phyloP scores from a whole-genome alignment of 306 rosid genomes.

The Geum urbanum region DNA sequence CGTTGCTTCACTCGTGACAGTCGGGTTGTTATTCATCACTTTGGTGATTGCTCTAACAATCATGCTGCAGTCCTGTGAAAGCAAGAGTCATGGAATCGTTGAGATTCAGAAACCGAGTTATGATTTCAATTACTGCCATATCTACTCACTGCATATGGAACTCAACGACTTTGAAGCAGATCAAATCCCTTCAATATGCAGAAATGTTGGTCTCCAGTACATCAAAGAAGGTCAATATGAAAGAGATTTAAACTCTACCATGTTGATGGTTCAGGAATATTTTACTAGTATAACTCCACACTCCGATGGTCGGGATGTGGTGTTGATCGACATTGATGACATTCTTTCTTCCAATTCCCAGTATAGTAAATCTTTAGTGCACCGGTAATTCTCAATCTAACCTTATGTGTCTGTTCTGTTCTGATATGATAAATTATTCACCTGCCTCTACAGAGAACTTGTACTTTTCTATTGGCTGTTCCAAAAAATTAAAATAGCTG shows the following conservation, averaged over 20 bases:
- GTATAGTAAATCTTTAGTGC: conserved; percentile 19
- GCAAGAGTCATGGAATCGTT: conserved; percentile 41
- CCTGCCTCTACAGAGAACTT: too few relatives aligned
- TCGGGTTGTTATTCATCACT: conserved; percentile 57
- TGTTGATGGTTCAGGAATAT: conserved; percentile 44
- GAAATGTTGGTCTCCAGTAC: conserved; percentile 40
- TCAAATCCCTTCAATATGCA: conserved; percentile 50
- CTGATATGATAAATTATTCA: neutral
- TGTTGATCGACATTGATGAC: conserved; percentile 73
- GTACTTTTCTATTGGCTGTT: too few relatives aligned
- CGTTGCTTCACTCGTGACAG: conserved; percentile 46
- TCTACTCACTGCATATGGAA: conserved; percentile 49
- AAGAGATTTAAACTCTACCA: conserved; percentile 53
- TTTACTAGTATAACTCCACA: conserved; percentile 35
- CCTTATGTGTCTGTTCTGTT: neutral
- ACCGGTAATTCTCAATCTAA: conserved; percentile 32
- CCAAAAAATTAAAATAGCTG: neutral
- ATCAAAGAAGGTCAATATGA: conserved; percentile 67
- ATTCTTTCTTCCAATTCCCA: conserved; percentile 34
- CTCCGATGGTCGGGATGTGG: conserved; percentile 45
- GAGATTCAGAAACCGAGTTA: conserved; percentile 35
- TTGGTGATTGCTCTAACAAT: conserved; percentile 54
- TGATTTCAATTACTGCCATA: conserved; percentile 52
- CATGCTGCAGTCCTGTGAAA: conserved; percentile 83
- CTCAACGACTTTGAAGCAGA: conserved; percentile 56